A percentile compares a stretch with the other conserved stretches of the same genome.
phyloP scores from a whole-genome alignment of 768 basidiomycete species.

The Trichaptum fuscoviolaceum region DNA sequence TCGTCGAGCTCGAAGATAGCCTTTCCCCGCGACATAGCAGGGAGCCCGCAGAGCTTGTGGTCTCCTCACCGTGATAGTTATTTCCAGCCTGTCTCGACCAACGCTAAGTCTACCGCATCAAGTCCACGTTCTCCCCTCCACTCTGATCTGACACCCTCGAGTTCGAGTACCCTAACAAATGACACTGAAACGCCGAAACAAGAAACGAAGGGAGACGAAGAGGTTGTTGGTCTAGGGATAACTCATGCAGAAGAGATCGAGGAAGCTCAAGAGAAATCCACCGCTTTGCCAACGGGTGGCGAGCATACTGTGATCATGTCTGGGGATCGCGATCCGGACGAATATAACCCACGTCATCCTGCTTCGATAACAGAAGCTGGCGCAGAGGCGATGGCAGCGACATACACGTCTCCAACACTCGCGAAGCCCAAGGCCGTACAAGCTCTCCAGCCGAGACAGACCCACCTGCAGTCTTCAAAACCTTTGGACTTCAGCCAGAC shows the following conservation, averaged over 20 bases:
- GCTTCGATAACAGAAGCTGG: slow-evolving; percentile 3
- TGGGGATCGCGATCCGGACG: not conserved
- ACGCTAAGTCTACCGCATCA: not conserved
- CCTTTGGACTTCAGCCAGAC: not conserved
- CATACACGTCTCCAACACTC: not conserved
- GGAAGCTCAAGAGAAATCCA: not conserved
- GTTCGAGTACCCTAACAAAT: not conserved
- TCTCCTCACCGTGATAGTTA: not conserved
- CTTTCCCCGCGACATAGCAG: not conserved
- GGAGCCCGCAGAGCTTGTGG: not conserved
- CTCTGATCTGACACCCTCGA: not conserved
- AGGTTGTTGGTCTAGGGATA: not conserved
- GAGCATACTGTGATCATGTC: slow-evolving; percentile 5
- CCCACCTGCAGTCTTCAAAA: not conserved
- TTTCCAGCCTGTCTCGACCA: not conserved
- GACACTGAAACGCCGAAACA: not conserved
- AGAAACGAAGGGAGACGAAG: not conserved
- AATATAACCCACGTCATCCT: not conserved
- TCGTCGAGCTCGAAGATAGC: not conserved
- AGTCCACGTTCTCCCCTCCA: not conserved
- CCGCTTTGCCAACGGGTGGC: not conserved
- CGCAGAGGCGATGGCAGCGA: slow-evolving; percentile 1
- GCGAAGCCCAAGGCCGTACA: not conserved
- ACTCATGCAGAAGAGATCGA: not conserved
- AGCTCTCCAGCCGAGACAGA: not conserved